A percentile compares a stretch with the other conserved stretches of the same genome.
Conservation (phyloP, 371 early-diverging fungal genomes). For the Rhizopus microsporus region DNA sequence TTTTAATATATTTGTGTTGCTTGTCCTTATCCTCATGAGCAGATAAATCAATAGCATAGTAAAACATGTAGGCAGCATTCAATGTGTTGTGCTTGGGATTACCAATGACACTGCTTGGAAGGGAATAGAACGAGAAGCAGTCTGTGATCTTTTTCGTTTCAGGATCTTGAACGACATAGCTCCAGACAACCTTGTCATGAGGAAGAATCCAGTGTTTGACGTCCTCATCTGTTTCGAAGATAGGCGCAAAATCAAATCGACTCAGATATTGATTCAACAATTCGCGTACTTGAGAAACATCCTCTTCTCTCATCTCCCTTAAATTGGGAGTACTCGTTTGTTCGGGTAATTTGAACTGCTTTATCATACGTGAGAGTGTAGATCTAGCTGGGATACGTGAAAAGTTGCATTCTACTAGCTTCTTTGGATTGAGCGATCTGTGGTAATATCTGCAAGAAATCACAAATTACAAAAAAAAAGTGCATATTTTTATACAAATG, state of each 20-base stretch:
- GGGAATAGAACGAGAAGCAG: conserved; percentile 90
- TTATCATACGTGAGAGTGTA: conserved; percentile 77
- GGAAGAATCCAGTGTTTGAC: conserved; percentile 93
- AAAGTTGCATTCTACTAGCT: conserved; percentile 92
- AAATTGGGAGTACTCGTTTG: conserved; percentile 69
- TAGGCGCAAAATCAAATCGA: conserved; percentile 72
- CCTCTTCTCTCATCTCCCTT: conserved; percentile 75
- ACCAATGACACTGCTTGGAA: conserved; percentile 88
- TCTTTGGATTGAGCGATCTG: conserved; percentile 90
- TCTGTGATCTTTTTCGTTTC: conserved; percentile 71
- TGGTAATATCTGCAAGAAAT: conserved; percentile 78
- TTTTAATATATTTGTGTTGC: conserved; percentile 46
- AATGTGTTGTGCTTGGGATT: conserved; percentile 75
- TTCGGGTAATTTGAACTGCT: conserved; percentile 71
- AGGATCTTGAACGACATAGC: conserved; percentile 86
- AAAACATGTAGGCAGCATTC: conserved; percentile 92
- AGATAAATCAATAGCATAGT: conserved; percentile 75
- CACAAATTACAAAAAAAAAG: neutral
- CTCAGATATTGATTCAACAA: conserved; percentile 75
- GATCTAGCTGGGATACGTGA: conserved; percentile 72
- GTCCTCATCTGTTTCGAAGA: conserved; percentile 79
- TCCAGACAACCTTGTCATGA: conserved; percentile 82
- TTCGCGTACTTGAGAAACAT: conserved; percentile 71
- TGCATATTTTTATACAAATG: neutral
- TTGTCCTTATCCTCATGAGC: conserved; percentile 29